Evolutionary conservation across 768 basidiomycete species (phyloP), one percentile per base, ranked within the genome.

Genomic region (Flagelloscypha sp.): DNA sequence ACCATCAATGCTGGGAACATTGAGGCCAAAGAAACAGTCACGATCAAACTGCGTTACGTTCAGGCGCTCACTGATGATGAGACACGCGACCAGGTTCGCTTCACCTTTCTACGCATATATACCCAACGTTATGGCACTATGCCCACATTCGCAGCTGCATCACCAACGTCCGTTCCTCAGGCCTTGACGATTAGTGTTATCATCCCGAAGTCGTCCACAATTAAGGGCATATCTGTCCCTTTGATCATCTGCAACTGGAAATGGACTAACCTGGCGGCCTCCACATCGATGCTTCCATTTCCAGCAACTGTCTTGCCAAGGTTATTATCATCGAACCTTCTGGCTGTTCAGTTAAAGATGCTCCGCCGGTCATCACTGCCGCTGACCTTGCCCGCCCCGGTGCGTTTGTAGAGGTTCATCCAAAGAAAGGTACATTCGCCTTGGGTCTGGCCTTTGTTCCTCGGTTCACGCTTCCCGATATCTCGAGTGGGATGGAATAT

Each of bases 51-150:
- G n/a, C 6, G 13, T n/a, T 30, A 30, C 29, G 19, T 30, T 18
- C 6, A 30, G 13, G n/a, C 29, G 8, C 29, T 30, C 29, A 30
- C n/a, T n/a, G 29, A 30, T 30, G 29, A 30, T n/a, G 29, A n/a
- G 13, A 13, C 18, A 8, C 18, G 9, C 9, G 15, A 30, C 29
- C 29, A 30, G n/a, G 29, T 30, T 18, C 29, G 29, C 13, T 30
- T 30, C 29, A 30, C 29, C 7, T 18, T 30, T 30, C 29, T 18
- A 18, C 33, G 33, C 8, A 18, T 18, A 6, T 30, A 30, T n/a
- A 30, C 19, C 13, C 29, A 30, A 18, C 29, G 29, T 18, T 30
- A 30, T 18, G 29, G 29, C 8, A 6, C 6, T 6, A 18, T 18
- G 7, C 29, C 29, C 19, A n/a, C 6, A n/a, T n/a, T n/a, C n/a